phyloP scores from a whole-genome alignment of 129 eudicot species.

The Saussurea involucrata region DNA sequence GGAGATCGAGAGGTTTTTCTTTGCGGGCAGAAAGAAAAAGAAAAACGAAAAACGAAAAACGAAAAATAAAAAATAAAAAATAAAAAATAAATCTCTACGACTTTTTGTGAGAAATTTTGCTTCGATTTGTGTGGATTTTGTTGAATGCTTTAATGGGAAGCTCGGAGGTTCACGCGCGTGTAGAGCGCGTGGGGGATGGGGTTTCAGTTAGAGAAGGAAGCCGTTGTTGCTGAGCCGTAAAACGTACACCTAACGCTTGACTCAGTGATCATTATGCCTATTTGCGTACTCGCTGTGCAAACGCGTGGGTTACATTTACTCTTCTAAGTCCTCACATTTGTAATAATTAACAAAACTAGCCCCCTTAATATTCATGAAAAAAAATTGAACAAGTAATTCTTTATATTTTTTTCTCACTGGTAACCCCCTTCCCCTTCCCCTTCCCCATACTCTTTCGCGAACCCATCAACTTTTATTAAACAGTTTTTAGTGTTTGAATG shows the following conservation, averaged over 20 bases:
- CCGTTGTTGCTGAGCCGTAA: slow-evolving; percentile 29
- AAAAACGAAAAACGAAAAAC: not conserved
- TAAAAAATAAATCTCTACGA: not conserved
- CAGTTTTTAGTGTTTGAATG: no score
- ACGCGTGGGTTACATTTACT: not conserved
- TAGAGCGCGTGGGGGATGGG: slow-evolving; percentile 28
- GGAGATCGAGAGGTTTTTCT: slow-evolving; percentile 16
- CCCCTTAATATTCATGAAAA: not conserved
- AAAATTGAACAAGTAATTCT: no score
- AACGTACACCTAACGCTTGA: slow-evolving; percentile 30
- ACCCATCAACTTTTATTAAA: no score
- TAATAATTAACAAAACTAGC: not conserved
- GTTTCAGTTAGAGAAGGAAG: slow-evolving; percentile 32
- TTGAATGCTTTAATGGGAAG: slow-evolving; percentile 23
- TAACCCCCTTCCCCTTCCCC: no score
- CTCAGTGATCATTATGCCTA: not conserved
- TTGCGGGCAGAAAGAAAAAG: not conserved
- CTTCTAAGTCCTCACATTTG: not conserved
- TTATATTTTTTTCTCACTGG: no score
- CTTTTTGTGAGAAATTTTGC: slow-evolving; percentile 18
- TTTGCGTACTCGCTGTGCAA: not conserved
- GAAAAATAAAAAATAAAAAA: not conserved
- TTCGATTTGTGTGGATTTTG: slow-evolving; percentile 20
- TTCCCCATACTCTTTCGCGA: no score
- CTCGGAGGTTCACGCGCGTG: slow-evolving; percentile 18